Conservation (phyloP, 1,284 basidiomycete species). For the Moesziomyces antarcticus region DNA sequence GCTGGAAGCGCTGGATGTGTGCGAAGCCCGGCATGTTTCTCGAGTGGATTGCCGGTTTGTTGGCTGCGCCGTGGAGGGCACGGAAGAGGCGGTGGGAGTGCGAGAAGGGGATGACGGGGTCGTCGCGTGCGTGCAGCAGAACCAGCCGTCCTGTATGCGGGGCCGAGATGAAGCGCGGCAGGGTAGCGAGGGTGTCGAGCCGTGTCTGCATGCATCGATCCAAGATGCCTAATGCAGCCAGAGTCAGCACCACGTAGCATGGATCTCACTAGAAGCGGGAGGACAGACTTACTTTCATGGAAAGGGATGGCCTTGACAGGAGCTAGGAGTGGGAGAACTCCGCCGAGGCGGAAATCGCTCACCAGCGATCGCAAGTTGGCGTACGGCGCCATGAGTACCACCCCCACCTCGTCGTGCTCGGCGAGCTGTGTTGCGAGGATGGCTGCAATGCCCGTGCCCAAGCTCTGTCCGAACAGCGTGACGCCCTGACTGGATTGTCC, state of each 20-base stretch:
- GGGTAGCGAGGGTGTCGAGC: slow-evolving; percentile 69
- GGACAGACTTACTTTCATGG: slow-evolving; percentile 71
- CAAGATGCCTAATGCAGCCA: slow-evolving; percentile 68
- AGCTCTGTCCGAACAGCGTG: slow-evolving; percentile 80
- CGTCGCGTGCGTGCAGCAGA: slow-evolving; percentile 82
- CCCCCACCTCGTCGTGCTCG: slow-evolving; percentile 69
- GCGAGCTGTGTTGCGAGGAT: slow-evolving; percentile 72
- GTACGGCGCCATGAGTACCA: slow-evolving; percentile 82
- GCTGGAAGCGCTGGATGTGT: slow-evolving; percentile 18
- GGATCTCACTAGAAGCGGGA: not conserved
- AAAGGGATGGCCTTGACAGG: slow-evolving; percentile 78
- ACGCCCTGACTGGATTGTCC: slow-evolving; percentile 69
- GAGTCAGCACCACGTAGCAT: not conserved
- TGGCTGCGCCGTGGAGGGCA: not conserved
- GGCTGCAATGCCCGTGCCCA: slow-evolving; percentile 82
- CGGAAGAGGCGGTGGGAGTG: slow-evolving; percentile 72
- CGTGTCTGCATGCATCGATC: slow-evolving; percentile 74
- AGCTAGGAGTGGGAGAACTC: slow-evolving; percentile 77
- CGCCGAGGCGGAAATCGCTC: slow-evolving; percentile 74
- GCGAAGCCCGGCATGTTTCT: slow-evolving; percentile 22
- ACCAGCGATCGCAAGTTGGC: slow-evolving; percentile 76
- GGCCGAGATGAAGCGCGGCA: slow-evolving; percentile 15
- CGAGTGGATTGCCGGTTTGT: not conserved
- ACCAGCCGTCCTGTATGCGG: slow-evolving; percentile 73
- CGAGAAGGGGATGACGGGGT: slow-evolving; percentile 80